Percentiles rank a stretch among this genome's conserved stretches.
These are phyloP conservation scores for Gyromitra esculenta DNA, from an alignment of 2,329 filamentous ascomycete genomes.

Conservation along the genomic window DNA sequence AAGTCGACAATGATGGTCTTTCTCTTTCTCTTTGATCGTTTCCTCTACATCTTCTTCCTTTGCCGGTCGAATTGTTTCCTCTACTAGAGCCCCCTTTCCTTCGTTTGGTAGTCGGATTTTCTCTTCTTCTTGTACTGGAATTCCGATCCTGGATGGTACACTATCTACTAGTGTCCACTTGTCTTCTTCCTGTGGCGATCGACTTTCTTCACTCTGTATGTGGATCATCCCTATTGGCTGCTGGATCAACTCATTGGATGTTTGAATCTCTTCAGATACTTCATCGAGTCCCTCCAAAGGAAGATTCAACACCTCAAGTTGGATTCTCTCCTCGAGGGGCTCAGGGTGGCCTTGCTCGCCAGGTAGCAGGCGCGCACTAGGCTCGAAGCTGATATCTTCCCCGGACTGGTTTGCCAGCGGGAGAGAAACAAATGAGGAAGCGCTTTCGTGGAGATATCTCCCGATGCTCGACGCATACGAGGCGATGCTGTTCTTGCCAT, in stretches of 20 bases:
- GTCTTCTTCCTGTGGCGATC: not conserved
- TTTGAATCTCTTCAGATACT: too few species aligned
- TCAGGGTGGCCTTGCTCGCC: not conserved
- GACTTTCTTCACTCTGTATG: not conserved
- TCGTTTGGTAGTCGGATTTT: not conserved
- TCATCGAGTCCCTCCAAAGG: not conserved
- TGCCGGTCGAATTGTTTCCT: not conserved
- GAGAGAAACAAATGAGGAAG: not conserved
- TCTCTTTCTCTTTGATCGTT: not conserved
- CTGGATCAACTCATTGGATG: not conserved
- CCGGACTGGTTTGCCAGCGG: not conserved
- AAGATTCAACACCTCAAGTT: not conserved
- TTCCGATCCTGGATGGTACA: not conserved
- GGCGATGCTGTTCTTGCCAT: not conserved
- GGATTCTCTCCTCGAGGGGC: not conserved
- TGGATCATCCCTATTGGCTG: not conserved
- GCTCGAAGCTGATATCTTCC: not conserved
- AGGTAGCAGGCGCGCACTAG: not conserved
- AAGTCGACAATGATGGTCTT: not conserved
- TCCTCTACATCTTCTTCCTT: not conserved
- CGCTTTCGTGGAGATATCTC: not conserved
- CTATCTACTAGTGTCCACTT: not conserved
- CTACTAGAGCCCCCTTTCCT: not conserved
- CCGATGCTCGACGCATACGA: constrained; percentile 2
- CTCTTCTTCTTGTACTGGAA: not conserved